Evolutionary conservation across 345 rosid species (phyloP).

Genomic region (Pugionium dolabratum): DNA sequence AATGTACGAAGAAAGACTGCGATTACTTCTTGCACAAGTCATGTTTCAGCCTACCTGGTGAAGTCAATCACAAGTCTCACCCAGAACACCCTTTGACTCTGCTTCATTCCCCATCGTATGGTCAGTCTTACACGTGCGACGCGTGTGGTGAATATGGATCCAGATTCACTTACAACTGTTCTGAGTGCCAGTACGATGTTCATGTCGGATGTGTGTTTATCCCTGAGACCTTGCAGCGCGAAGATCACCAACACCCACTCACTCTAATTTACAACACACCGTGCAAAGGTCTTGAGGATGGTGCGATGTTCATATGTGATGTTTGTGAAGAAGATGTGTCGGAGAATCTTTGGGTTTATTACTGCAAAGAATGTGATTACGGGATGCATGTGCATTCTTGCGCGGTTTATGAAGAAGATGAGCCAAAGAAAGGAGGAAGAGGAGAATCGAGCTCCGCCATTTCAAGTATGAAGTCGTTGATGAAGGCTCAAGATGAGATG

Average conservation of each 20-base stretch:
- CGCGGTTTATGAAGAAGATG: slow-evolving; percentile 12
- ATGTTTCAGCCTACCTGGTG: slow-evolving; percentile 26
- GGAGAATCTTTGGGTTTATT: slow-evolving; percentile 30
- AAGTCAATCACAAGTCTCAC: slow-evolving; percentile 30
- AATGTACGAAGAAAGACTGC: slow-evolving; percentile 26
- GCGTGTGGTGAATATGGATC: slow-evolving; percentile 32
- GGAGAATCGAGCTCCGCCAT: slow-evolving; percentile 17
- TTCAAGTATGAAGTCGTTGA: slow-evolving; percentile 22
- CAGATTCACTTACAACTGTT: slow-evolving; percentile 29
- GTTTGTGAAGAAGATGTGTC: slow-evolving; percentile 15
- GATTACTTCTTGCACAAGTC: slow-evolving; percentile 40
- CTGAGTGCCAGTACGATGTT: slow-evolving; percentile 32
- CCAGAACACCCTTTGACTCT: slow-evolving; percentile 20
- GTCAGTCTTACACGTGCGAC: slow-evolving; percentile 16
- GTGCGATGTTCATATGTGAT: slow-evolving; percentile 14
- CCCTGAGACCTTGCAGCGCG: slow-evolving; percentile 24
- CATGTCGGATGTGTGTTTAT: slow-evolving; percentile 36
- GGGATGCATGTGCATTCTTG: slow-evolving; percentile 36
- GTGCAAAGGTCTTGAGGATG: slow-evolving; percentile 19
- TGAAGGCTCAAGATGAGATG: slow-evolving; percentile 30
- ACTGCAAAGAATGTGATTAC: slow-evolving; percentile 32
- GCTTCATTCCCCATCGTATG: slow-evolving; percentile 21
- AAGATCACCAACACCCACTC: slow-evolving; percentile 29
- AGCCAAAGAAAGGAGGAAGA: slow-evolving; percentile 8
- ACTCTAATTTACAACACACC: slow-evolving; percentile 15